Percentiles rank a stretch among this genome's conserved stretches.
Conservation (phyloP, 148 eudicot genomes). For the Euryodendron excelsum region DNA sequence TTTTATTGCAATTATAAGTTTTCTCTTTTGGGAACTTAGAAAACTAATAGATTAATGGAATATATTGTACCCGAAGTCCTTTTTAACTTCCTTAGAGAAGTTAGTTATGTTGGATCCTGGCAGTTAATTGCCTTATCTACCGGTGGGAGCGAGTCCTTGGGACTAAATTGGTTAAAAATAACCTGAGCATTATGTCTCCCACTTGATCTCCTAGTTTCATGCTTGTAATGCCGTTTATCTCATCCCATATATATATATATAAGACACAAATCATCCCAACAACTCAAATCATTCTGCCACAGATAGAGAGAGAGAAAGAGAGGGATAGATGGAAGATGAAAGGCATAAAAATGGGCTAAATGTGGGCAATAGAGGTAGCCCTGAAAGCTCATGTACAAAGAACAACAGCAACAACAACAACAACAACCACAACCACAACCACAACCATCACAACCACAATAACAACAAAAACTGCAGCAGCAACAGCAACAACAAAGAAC, state of each 20-base stretch:
- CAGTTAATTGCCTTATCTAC: neutral
- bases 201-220: conserved; percentile 37
- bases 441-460: no score
- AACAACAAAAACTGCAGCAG: no score
- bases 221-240: conserved; percentile 37
- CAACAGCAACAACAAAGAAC: conserved; percentile 36
- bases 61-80: no score
- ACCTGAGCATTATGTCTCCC: conserved; percentile 23
- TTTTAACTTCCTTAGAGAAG: neutral
- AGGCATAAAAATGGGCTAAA: conserved; percentile 32
- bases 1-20: no score
- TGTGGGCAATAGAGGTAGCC: conserved; percentile 28
- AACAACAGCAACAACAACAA: conserved; percentile 17
- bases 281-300: conserved; percentile 3
- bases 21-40: no score
- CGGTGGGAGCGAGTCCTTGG: conserved; percentile 44
- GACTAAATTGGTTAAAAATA: conserved; percentile 22
- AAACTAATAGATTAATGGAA: no score
- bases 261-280: neutral
- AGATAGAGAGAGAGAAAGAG: no score
- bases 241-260: no score
- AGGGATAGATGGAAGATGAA: conserved; percentile 44
- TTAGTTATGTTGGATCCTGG: conserved; percentile 10
- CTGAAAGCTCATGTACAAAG: conserved; percentile 34
- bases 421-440: conserved; percentile 19